Base-by-base conservation (phyloP, 2,329 filamentous ascomycete genomes). In the Ceratocystis harringtonii region DNA sequence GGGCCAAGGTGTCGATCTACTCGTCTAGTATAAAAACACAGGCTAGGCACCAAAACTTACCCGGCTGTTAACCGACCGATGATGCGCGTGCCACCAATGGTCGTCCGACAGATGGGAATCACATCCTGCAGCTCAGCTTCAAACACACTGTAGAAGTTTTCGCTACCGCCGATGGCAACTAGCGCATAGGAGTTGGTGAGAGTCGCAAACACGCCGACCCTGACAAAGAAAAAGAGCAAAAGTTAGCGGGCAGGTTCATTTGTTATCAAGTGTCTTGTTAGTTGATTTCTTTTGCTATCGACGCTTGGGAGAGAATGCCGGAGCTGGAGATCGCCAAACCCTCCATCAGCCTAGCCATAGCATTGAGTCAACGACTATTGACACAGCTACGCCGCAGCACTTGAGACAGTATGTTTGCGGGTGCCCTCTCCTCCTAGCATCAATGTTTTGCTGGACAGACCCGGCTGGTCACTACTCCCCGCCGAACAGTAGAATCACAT, bases 121-220 rank as follows among this genome's bases (percentile, higher is more conserved):
- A 96, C 86, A 79, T 97, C 94, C 80, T 95, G 90, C 68, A 99
- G 83, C 80, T 99, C 94, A 69, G 92, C 87, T 81, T 99, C 94
- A 79, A 99, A 97, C 75, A 97, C 84, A 80, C 90, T 90, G 85
- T 97, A 97, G 78, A 99, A 99, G 84, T 97, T 97, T 81, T 96
- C 92, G 73, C 90, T 96, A 72, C 90, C 92, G 74, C 94, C 94
- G 70, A 96, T 85, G 70, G 92, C 92, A 71, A 96, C 90, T 72
- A 99, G 83, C 71, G 92, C 91, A 78, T 96, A 99, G 68, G 90
- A 92, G 79, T 99, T 99, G 71, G 94, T 99, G 75, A 99, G 88
- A 68, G 90, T 96, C 68, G 92, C 79, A 78, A 99, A 99, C 74
- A 97, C 94, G 75, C 94, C 94, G 74, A 99, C 89, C 79, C 92